Evolutionary conservation across 1,284 basidiomycete species (phyloP), one percentile per base, ranked within the genome.

Genomic region (Ceratobasidium sp.): DNA sequence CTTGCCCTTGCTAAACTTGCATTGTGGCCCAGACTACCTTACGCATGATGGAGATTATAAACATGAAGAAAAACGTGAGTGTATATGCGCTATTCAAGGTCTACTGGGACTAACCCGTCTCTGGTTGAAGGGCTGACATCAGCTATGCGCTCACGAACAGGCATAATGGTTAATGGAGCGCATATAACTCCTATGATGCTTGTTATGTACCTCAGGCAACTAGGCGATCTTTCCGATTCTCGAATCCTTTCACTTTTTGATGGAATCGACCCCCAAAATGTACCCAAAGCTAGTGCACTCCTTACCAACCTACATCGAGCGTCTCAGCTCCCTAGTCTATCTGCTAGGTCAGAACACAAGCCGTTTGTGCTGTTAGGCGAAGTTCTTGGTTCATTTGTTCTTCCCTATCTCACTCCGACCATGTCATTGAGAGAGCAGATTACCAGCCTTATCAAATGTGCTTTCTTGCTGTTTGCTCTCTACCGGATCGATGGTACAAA

Each of bases 21-120:
- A 19, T 31, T 66, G 63, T 36, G 27, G 63, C 4, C 47, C 45
- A 22, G 22, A 24, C 14, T 24, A 66, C 17, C 33, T 66, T 15
- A 66, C 63, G 2, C 63, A 51, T 66, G 63, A 66, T 36, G 63
- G 63, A 1, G 63, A 66, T 22, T 66, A 51, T n/a, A 66, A 66
- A 36, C 63, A 66, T 53, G 63, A 66, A 22, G 63, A 66, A 33
- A 66, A 66, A n/a, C 27, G 63, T 66, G 33, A 31, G 63, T 53
- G 33, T 66, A 53, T 59, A 41, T 41, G 57, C 31, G 33, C 19
- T 24, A 17, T 22, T 15, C 17, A 50, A 31, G 6, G 14, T 65
- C 31, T n/a, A 41, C 4, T 2, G 27, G 24, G 19, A 51, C 29
- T 65, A n/a, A 33, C n/a, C 51, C 15, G 8, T 27, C 7, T 47